Conservation (phyloP, 148 eudicot species). For the Rhododendron ferrugineum region DNA sequence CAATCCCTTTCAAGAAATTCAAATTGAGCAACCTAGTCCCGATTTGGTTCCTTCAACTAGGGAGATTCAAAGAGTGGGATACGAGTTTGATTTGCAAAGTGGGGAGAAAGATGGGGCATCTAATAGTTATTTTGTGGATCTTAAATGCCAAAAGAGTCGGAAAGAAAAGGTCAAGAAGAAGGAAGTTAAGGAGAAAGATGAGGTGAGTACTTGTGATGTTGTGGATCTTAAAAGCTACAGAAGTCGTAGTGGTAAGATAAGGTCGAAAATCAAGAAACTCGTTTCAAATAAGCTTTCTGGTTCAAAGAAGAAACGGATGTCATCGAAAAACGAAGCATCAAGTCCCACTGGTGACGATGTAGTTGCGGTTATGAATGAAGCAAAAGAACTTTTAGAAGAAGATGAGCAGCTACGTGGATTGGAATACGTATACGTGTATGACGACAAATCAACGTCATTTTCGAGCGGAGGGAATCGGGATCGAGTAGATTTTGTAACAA, state of each 20-base stretch:
- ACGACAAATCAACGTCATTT: slow-evolving; percentile 12
- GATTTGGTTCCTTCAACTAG: not conserved
- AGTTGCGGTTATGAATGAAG: not conserved
- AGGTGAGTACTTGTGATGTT: slow-evolving; percentile 4
- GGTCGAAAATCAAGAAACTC: slow-evolving; percentile 53
- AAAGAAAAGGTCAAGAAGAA: slow-evolving; percentile 7
- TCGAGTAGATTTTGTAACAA: not conserved
- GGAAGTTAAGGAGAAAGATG: slow-evolving; percentile 14
- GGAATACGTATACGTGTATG: not conserved
- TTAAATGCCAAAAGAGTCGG: not conserved
- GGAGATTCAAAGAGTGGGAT: slow-evolving; percentile 11
- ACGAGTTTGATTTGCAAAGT: not conserved
- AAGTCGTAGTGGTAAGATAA: slow-evolving; percentile 25
- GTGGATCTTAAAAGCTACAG: not conserved
- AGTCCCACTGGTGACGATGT: not conserved
- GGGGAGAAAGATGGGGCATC: slow-evolving; percentile 13
- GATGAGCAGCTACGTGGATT: slow-evolving; percentile 2
- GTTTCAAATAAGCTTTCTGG: slow-evolving; percentile 30
- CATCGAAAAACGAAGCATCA: slow-evolving; percentile 1
- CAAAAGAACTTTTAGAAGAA: slow-evolving; percentile 11
- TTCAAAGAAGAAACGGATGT: slow-evolving; percentile 20
- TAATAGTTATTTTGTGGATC: not conserved
- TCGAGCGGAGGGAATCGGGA: slow-evolving; percentile 9
- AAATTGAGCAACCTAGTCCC: not conserved
- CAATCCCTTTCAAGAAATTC: slow-evolving; percentile 18